These are phyloP conservation scores for Yamadazyma membranifaciens DNA, from an alignment of 1,139 yeast species.

Conservation along the genomic window DNA sequence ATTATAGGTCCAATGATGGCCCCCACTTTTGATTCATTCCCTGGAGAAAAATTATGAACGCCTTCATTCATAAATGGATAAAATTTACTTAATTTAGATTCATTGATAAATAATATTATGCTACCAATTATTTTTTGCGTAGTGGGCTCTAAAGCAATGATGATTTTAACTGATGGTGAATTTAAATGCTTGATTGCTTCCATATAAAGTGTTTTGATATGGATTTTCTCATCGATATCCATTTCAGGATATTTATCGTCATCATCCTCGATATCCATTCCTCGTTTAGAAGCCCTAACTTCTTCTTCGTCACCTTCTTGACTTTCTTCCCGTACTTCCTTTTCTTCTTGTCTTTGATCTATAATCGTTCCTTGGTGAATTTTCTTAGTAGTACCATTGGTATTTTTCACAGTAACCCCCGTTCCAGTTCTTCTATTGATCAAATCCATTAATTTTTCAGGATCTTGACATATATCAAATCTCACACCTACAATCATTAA, in stretches of 20 bases:
- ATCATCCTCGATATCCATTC: conserved; percentile 5
- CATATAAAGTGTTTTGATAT: conserved; percentile 19
- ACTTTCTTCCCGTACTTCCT: conserved; percentile 7
- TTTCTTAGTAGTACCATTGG: conserved; percentile 8
- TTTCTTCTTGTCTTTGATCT: conserved; percentile 6
- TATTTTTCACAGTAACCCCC: conserved; percentile 8
- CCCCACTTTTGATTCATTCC: conserved; percentile 31
- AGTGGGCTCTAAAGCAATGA: conserved; percentile 57
- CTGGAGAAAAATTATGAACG: conserved; percentile 11
- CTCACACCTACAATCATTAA: conserved; percentile 60
- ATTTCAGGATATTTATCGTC: conserved; percentile 5
- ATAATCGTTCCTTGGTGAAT: conserved; percentile 5
- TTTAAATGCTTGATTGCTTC: conserved; percentile 25
- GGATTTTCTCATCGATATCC: conserved; percentile 14
- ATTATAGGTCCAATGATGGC: conserved; percentile 59
- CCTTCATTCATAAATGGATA: conserved; percentile 51
- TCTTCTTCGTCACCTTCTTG: conserved; percentile 4
- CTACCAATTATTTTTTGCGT: conserved; percentile 56
- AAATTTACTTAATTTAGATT: conserved; percentile 45
- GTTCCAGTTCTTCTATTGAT: conserved; percentile 19
- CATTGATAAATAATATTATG: conserved; percentile 51
- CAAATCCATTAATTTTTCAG: conserved; percentile 37
- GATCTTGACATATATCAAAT: conserved; percentile 52
- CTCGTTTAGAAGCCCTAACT: conserved; percentile 3
- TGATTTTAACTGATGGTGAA: conserved; percentile 41